Conservation (phyloP, 2,329 filamentous ascomycete species). For the Alternaria arbusti region DNA sequence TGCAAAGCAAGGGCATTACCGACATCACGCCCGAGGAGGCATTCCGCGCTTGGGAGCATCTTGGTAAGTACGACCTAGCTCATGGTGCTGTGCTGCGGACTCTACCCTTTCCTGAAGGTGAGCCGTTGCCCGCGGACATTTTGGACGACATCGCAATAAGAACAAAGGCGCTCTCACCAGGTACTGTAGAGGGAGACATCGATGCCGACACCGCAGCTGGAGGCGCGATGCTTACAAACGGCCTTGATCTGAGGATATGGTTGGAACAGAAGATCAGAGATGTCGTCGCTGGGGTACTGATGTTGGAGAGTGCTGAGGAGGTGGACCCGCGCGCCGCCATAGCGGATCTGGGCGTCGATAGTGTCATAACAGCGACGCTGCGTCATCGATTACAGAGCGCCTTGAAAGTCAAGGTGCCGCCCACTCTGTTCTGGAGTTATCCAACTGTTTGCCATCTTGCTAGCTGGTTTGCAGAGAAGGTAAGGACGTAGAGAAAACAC, state of each 20-base stretch:
- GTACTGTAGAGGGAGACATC: background rate
- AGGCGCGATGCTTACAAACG: background rate
- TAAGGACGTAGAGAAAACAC: rapidly evolving
- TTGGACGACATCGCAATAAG: background rate
- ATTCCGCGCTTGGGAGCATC: slow-evolving; percentile 52
- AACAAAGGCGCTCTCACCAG: background rate
- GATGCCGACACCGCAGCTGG: background rate
- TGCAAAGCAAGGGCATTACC: slow-evolving; percentile 52
- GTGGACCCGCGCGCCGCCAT: background rate
- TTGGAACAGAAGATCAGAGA: background rate
- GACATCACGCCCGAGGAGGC: slow-evolving; percentile 52
- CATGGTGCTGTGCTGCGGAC: background rate
- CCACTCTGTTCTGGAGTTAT: background rate
- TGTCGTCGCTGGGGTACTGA: background rate
- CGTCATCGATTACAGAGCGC: background rate
- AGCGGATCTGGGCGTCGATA: background rate
- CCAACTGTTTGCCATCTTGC: background rate
- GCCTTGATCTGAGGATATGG: background rate
- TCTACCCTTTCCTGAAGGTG: background rate
- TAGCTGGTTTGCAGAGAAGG: background rate
- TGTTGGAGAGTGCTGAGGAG: background rate
- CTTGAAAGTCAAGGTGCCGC: background rate
- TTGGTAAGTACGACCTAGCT: slow-evolving; percentile 13
- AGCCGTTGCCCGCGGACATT: background rate
- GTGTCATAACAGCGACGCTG: background rate